A percentile compares a stretch with the other conserved stretches of the same genome.
phyloP scores from a whole-genome alignment of 192 early-diverging fungal species.

The Coemansia guatemalensis region DNA sequence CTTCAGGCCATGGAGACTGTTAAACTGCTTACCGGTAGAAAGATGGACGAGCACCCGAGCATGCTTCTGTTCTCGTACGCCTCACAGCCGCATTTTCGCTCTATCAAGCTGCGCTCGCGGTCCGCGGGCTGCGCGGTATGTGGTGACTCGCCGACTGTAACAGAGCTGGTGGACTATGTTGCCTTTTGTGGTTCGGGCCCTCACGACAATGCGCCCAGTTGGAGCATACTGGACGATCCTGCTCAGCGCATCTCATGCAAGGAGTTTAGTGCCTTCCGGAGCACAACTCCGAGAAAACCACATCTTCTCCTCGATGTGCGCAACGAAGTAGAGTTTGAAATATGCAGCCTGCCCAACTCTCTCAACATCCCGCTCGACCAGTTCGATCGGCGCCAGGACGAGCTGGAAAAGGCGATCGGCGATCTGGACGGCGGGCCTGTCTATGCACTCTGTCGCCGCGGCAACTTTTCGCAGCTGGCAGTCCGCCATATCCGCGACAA shows the following conservation, averaged over 20 bases:
- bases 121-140: slow-evolving; percentile 81
- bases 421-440: slow-evolving; percentile 55
- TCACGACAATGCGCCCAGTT: slow-evolving; percentile 65
- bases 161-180: slow-evolving; percentile 84
- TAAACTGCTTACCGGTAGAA: slow-evolving; percentile 75
- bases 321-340: slow-evolving; percentile 78
- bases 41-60: slow-evolving; percentile 57
- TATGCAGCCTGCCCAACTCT: slow-evolving; percentile 72
- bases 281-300: not conserved
- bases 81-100: slow-evolving; percentile 68
- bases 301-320: slow-evolving; percentile 91
- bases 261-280: slow-evolving; percentile 54
- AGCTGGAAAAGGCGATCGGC: slow-evolving; percentile 44
- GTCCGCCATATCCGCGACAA: slow-evolving; percentile 70
- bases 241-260: slow-evolving; percentile 53
- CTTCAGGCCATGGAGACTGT: slow-evolving; percentile 92
- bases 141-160: slow-evolving; percentile 79
- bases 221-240: slow-evolving; percentile 36
- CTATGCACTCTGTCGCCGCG: slow-evolving; percentile 82
- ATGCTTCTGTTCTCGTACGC: slow-evolving; percentile 81
- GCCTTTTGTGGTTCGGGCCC: slow-evolving; percentile 85
- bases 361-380: slow-evolving; percentile 60
- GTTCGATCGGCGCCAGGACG: slow-evolving; percentile 26
- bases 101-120: slow-evolving; percentile 72
- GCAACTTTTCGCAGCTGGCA: slow-evolving; percentile 89